Evolutionary conservation across 1,284 basidiomycete species (phyloP).

Genomic region (Malassezia japonica): DNA sequence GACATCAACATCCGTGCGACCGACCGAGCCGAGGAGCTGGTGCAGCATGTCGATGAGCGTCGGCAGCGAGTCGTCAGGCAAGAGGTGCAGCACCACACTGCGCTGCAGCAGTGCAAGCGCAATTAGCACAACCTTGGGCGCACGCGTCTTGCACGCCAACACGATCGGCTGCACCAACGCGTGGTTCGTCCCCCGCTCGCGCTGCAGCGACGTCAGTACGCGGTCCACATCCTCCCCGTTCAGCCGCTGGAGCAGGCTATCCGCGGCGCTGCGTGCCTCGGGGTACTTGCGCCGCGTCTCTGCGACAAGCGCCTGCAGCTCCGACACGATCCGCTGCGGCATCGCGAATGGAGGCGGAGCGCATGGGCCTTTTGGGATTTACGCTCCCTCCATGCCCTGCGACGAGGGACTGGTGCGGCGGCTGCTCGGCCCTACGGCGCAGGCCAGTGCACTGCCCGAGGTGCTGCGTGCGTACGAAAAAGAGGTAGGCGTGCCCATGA

Average conservation of each 20-base stretch:
- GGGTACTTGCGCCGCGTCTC: slow-evolving; percentile 44
- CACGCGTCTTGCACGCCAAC: slow-evolving; percentile 85
- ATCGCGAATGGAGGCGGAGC: slow-evolving; percentile 13
- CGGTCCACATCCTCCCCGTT: slow-evolving; percentile 20
- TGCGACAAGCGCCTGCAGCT: slow-evolving; percentile 38
- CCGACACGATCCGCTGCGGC: slow-evolving; percentile 39
- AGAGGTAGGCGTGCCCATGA: neutral
- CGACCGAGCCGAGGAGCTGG: slow-evolving; percentile 26
- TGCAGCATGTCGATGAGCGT: slow-evolving; percentile 28
- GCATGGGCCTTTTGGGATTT: neutral
- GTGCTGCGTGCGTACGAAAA: slow-evolving; percentile 5
- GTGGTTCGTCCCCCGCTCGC: slow-evolving; percentile 51
- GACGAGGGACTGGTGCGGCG: slow-evolving; percentile 12
- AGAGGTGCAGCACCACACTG: slow-evolving; percentile 64
- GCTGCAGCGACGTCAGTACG: slow-evolving; percentile 12
- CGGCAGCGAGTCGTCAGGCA: slow-evolving; percentile 20
- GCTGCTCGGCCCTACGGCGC: slow-evolving; percentile 4
- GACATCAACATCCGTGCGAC: slow-evolving; percentile 37
- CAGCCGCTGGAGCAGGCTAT: slow-evolving; percentile 25
- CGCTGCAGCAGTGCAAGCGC: slow-evolving; percentile 83
- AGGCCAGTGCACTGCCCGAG: neutral
- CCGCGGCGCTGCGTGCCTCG: slow-evolving; percentile 38
- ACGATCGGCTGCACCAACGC: slow-evolving; percentile 76
- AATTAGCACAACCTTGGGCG: slow-evolving; percentile 84
- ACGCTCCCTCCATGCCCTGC: neutral